phyloP scores from a whole-genome alignment of 148 eudicot species.

The Spergularia marina region DNA sequence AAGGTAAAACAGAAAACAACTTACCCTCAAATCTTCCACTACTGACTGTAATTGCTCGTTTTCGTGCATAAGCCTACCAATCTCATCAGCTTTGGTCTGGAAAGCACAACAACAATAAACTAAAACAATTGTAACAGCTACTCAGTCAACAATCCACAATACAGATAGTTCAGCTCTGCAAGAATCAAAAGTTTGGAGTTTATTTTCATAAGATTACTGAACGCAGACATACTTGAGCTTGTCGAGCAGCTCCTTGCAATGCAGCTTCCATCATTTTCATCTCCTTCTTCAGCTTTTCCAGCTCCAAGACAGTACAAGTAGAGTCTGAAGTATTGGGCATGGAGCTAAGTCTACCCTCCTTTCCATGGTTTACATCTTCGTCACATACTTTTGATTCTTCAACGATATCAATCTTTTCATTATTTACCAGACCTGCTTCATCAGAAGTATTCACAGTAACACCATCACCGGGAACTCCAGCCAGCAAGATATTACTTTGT shows the following conservation, averaged over 20 bases:
- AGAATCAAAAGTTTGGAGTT: background rate
- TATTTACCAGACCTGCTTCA: slow-evolving; percentile 31
- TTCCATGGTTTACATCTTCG: slow-evolving; percentile 34
- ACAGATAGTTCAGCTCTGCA: background rate
- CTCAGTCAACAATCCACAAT: background rate
- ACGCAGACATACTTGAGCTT: slow-evolving; percentile 75
- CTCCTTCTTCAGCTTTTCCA: slow-evolving; percentile 77
- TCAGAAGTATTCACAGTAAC: slow-evolving; percentile 39
- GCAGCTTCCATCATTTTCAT: slow-evolving; percentile 99
- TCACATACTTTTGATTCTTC: slow-evolving; percentile 30
- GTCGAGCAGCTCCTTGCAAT: slow-evolving; percentile 92
- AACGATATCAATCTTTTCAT: slow-evolving; percentile 26
- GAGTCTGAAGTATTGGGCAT: slow-evolving; percentile 43
- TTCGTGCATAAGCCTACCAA: slow-evolving; percentile 87
- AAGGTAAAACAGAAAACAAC: background rate
- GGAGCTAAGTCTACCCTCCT: slow-evolving; percentile 41
- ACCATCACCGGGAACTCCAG: slow-evolving; percentile 34
- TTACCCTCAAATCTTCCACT: slow-evolving; percentile 69
- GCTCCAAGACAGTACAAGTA: slow-evolving; percentile 49
- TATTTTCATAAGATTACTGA: slow-evolving; percentile 1
- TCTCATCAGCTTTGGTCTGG: slow-evolving; percentile 97
- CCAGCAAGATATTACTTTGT: slow-evolving; percentile 21
- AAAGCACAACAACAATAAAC: slow-evolving; percentile 22
- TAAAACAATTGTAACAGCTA: slow-evolving; percentile 4
- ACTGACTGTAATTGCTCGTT: slow-evolving; percentile 78